Base-by-base conservation (phyloP, 805 yeast genomes). In the Sugiyamaella boreocaroliniensis region DNA sequence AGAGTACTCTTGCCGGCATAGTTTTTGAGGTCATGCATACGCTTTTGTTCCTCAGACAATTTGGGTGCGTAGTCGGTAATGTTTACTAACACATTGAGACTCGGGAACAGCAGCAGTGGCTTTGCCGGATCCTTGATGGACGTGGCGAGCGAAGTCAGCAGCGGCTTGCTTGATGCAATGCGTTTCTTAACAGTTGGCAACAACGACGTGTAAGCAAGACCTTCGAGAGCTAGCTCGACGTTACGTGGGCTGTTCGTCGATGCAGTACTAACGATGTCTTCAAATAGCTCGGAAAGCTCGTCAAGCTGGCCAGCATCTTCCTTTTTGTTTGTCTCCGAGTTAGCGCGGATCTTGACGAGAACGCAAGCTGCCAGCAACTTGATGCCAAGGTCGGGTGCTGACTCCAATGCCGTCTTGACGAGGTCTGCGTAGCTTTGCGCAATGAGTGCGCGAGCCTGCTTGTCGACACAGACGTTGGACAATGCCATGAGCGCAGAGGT, bases 141-240 rank as follows among this genome's bases (percentile, higher is more conserved):
- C 16, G 26, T 42, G 19, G 56, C 47, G 29, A 65, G 54, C 7
- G 50, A 48, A n/a, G 53, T 58, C 9, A 69, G 46, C n/a, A 57
- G 49, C 14, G 48, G 45, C 11, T 15, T 20, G 26, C 55, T 56
- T 14, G 12, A 10, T 14, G n/a, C 37, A 18, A 63, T 40, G 9
- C 68, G 59, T 29, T 52, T 40, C 46, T 66, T 66, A 40, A 70
- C 73, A 5, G 61, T 44, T 7, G 63, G 52, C 19, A 67, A 57
- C 26, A 63, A 20, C 9, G 71, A 61, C 3, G 74, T 63, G 50
- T 68, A 64, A 2, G 72, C 71, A 16, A 71, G 63, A 0, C 72
- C 73, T 53, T 71, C 75, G 14, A 68, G 47, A 1, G 70, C 64
- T n/a, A 52, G 53, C 15, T 60, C 55, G 47, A 50, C 53, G 26